phyloP scores from a whole-genome alignment of 192 early-diverging fungal species.

The Backusella circina region DNA sequence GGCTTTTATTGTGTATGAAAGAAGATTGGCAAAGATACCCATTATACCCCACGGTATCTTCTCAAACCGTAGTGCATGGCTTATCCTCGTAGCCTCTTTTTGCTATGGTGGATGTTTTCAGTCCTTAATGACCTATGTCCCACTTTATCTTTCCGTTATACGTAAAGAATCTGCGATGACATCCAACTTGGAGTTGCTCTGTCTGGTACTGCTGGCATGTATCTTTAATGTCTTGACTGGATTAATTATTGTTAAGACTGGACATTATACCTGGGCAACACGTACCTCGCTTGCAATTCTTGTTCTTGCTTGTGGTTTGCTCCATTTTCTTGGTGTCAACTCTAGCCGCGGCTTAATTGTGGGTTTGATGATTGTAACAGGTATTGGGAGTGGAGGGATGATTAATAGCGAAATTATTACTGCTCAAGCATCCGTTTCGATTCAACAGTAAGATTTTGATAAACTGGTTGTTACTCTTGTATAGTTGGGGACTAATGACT shows the following conservation, averaged over 20 bases:
- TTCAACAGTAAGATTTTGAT: slow-evolving; percentile 26
- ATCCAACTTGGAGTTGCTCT: slow-evolving; percentile 27
- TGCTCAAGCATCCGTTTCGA: slow-evolving; percentile 26
- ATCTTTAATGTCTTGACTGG: slow-evolving; percentile 30
- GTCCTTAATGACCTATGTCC: slow-evolving; percentile 31
- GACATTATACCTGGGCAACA: slow-evolving; percentile 27
- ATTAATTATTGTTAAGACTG: slow-evolving; percentile 27
- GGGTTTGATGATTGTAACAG: slow-evolving; percentile 29
- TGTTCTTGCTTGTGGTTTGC: slow-evolving; percentile 18
- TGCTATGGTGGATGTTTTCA: slow-evolving; percentile 32
- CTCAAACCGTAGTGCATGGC: slow-evolving; percentile 22
- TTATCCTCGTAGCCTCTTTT: slow-evolving; percentile 21
- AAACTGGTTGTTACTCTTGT: background rate
- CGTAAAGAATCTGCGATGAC: slow-evolving; percentile 17
- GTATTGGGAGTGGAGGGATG: slow-evolving; percentile 30
- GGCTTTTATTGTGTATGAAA: slow-evolving; percentile 13
- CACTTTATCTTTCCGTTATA: slow-evolving; percentile 27
- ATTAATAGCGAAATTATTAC: slow-evolving; percentile 34
- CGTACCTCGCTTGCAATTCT: slow-evolving; percentile 13
- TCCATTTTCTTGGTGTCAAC: slow-evolving; percentile 12
- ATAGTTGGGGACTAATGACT: background rate
- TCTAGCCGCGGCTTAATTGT: slow-evolving; percentile 27
- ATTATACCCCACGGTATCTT: slow-evolving; percentile 27
- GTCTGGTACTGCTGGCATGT: slow-evolving; percentile 29
- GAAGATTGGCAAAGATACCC: slow-evolving; percentile 9